A percentile compares a stretch with the other conserved stretches of the same genome.
Conservation (phyloP, 1,284 basidiomycete species). For the Acaromyces ingoldii region DNA sequence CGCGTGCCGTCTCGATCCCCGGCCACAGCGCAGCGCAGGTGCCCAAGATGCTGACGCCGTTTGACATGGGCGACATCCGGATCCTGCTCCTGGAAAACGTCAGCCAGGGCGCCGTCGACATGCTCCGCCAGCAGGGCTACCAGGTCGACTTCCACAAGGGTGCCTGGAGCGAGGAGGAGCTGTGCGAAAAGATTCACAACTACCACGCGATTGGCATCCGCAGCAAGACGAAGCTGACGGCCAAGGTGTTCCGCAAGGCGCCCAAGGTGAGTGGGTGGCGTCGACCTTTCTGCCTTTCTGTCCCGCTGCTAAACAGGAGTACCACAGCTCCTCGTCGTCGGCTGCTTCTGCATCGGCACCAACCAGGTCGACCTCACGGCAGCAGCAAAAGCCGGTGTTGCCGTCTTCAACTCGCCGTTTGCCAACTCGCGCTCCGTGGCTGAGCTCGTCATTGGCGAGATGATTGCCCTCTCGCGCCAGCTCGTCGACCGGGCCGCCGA, state of each 20-base stretch:
- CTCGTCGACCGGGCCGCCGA: slow-evolving; percentile 83
- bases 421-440: slow-evolving; percentile 99
- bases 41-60: slow-evolving; percentile 44
- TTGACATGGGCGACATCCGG: slow-evolving; percentile 43
- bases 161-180: slow-evolving; percentile 86
- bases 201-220: slow-evolving; percentile 97
- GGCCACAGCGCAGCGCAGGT: slow-evolving; percentile 1
- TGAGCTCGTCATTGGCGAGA: slow-evolving; percentile 91
- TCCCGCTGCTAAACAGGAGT: too few relatives aligned
- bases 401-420: slow-evolving; percentile 99
- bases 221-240: slow-evolving; percentile 93
- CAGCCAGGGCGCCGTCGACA: slow-evolving; percentile 78
- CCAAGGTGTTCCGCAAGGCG: slow-evolving; percentile 65
- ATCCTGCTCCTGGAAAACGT: slow-evolving; percentile 92
- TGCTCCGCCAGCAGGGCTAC: slow-evolving; percentile 80
- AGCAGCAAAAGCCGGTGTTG: slow-evolving; percentile 82
- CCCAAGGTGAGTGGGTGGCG: slow-evolving; percentile 10
- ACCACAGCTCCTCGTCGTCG: slow-evolving; percentile 85
- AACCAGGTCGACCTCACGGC: slow-evolving; percentile 91
- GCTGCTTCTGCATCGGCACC: slow-evolving; percentile 99
- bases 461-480: slow-evolving; percentile 90
- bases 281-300: neutral
- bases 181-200: slow-evolving; percentile 73
- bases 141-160: slow-evolving; percentile 85
- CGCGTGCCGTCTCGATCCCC: slow-evolving; percentile 24